phyloP scores from a whole-genome alignment of 2,329 filamentous ascomycete species.

The Escovopsis weberi region DNA sequence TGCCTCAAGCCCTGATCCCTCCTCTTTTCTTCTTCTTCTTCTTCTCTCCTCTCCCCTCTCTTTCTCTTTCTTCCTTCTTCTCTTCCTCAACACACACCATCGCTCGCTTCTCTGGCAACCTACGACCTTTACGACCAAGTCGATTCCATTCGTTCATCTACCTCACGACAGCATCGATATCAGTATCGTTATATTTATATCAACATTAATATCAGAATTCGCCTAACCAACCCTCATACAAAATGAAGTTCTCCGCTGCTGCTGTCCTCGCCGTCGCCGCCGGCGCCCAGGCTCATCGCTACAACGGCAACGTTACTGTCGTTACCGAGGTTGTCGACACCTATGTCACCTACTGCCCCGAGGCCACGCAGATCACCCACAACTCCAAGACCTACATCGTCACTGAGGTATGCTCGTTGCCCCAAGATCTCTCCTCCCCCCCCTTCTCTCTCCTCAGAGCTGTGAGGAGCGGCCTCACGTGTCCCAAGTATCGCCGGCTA shows the following conservation, averaged over 20 bases:
- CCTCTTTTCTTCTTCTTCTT: background rate
- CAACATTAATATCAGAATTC: slow-evolving; percentile 19
- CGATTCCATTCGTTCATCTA: slow-evolving; percentile 42
- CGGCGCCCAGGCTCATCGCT: slow-evolving; percentile 29
- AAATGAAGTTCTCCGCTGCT: slow-evolving; percentile 50
- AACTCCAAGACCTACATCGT: slow-evolving; percentile 54
- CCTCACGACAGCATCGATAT: slow-evolving; percentile 11
- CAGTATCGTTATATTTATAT: slow-evolving; percentile 8
- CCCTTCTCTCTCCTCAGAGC: background rate
- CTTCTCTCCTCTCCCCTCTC: slow-evolving; percentile 14
- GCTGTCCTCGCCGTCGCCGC: slow-evolving; percentile 36
- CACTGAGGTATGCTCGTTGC: slow-evolving; percentile 36
- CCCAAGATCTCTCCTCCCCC: too few relatives aligned
- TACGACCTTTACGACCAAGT: slow-evolving; percentile 35
- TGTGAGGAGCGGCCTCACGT: background rate
- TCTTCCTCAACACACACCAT: slow-evolving; percentile 37
- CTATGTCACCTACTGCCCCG: slow-evolving; percentile 61
- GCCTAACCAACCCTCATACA: slow-evolving; percentile 22
- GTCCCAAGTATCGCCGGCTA: background rate
- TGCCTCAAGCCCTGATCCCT: background rate
- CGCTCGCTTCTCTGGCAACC: slow-evolving; percentile 27
- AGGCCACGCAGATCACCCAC: slow-evolving; percentile 48
- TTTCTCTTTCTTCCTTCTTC: slow-evolving; percentile 23
- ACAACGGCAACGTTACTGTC: slow-evolving; percentile 33
- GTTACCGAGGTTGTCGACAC: slow-evolving; percentile 52